phyloP scores from a whole-genome alignment of 768 basidiomycete genomes.

The Leucosporidium yakuticum region DNA sequence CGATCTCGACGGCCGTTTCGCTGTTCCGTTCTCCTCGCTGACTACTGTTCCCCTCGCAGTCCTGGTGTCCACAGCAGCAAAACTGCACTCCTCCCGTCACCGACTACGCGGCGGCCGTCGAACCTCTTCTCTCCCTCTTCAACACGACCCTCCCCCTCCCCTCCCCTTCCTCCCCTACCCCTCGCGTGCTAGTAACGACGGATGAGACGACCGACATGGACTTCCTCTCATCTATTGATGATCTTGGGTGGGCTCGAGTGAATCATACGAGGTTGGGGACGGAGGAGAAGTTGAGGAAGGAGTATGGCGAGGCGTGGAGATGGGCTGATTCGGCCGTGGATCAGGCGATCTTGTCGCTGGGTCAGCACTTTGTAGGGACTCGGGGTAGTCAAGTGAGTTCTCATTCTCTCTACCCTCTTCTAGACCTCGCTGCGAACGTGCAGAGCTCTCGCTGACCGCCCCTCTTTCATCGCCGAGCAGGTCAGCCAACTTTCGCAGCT shows the following conservation, averaged over 20 bases:
- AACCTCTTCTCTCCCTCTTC: no score
- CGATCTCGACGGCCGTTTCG: no score
- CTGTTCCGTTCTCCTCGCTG: no score
- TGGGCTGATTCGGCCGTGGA: constrained; percentile 32
- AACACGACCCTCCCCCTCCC: background rate
- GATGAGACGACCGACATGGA: constrained; percentile 26
- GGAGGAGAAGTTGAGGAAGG: background rate
- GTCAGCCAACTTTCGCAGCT: no score
- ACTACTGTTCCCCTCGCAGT: background rate
- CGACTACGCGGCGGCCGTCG: background rate
- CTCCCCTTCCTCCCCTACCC: background rate
- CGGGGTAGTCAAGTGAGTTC: constrained; percentile 22
- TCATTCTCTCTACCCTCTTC: no score
- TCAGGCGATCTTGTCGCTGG: constrained; percentile 27
- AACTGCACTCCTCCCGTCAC: constrained; percentile 22
- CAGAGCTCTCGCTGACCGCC: no score
- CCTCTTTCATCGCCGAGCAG: no score
- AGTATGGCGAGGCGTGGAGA: constrained; percentile 19
- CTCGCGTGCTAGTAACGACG: constrained; percentile 27
- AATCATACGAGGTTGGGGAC: constrained; percentile 26
- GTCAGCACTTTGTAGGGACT: constrained; percentile 23
- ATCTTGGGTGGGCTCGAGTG: constrained; percentile 27
- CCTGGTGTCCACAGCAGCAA: constrained; percentile 16
- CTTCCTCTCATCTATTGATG: constrained; percentile 25
- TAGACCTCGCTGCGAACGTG: no score